Evolutionary conservation across 2,329 filamentous ascomycete species (phyloP).

Genomic region (Hymenoscyphus albidus): DNA sequence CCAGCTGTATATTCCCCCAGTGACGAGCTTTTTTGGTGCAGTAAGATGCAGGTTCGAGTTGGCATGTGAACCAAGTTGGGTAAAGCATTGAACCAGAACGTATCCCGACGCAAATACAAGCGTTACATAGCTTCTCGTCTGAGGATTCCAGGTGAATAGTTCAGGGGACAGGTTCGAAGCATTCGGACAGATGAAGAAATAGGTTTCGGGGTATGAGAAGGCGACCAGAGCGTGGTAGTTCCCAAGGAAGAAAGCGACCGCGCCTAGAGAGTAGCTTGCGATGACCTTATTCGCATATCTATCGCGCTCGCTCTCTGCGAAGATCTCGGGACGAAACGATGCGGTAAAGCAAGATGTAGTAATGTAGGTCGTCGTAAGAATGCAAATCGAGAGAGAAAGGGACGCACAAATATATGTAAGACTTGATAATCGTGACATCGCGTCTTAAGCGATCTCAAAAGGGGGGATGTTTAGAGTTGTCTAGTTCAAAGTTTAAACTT

Average conservation of each 20-base stretch:
- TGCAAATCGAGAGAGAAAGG: constrained; percentile 2
- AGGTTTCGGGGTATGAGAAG: not conserved
- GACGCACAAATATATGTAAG: not conserved
- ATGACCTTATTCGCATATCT: not conserved
- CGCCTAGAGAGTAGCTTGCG: not conserved
- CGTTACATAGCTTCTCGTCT: constrained; percentile 23
- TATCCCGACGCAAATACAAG: constrained; percentile 37
- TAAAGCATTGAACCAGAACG: constrained; percentile 32
- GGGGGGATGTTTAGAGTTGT: not conserved
- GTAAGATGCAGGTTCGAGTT: constrained; percentile 51
- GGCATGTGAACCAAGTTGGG: constrained; percentile 39
- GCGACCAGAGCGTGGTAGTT: not conserved
- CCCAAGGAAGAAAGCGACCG: constrained; percentile 3
- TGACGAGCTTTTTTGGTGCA: constrained; percentile 37
- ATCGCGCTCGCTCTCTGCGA: not conserved
- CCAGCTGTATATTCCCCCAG: constrained; percentile 12
- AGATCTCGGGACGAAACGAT: not conserved
- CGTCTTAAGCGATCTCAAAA: not conserved
- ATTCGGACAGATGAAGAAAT: constrained; percentile 1
- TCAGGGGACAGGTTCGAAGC: not conserved
- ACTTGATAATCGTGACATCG: constrained; percentile 5
- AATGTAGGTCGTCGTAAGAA: constrained; percentile 6
- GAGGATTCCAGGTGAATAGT: not conserved
- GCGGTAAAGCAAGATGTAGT: constrained; percentile 4
- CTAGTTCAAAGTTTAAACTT: constrained; percentile 1